Conservation (phyloP, 805 yeast genomes). For the Pichia cabralensis region DNA sequence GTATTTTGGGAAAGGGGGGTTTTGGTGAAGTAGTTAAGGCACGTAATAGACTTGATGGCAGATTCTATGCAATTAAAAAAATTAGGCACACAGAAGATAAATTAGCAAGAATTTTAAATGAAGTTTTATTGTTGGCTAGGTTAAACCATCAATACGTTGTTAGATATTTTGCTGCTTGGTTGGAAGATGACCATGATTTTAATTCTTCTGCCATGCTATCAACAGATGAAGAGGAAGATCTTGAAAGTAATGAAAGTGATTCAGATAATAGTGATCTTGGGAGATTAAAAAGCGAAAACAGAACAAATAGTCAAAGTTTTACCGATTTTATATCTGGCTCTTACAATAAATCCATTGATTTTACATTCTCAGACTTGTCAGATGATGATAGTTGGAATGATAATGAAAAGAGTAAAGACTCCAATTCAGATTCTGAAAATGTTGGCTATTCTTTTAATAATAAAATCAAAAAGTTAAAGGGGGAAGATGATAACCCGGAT, state of each 20-base stretch:
- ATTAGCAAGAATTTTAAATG: constrained; percentile 73
- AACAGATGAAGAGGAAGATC: constrained; percentile 19
- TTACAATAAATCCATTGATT: constrained; percentile 45
- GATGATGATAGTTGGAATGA: constrained; percentile 16
- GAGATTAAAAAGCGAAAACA: constrained; percentile 16
- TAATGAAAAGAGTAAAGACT: constrained; percentile 17
- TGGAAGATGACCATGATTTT: constrained; percentile 53
- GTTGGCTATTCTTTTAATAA: too few relatives aligned
- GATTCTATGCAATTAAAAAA: constrained; percentile 90
- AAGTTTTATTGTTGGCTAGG: constrained; percentile 85
- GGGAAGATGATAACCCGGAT: constrained; percentile 10
- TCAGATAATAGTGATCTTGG: constrained; percentile 1
- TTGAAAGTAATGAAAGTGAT: constrained; percentile 6
- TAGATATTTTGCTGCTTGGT: constrained; percentile 95
- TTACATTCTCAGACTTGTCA: constrained; percentile 35
- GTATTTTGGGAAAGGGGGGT: constrained; percentile 86
- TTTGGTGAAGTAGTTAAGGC: constrained; percentile 99
- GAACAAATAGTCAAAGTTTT: constrained; percentile 27
- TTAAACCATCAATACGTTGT: constrained; percentile 94
- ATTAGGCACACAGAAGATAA: constrained; percentile 75
- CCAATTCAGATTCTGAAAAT: too few relatives aligned
- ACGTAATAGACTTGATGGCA: constrained; percentile 84
- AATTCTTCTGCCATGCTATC: constrained; percentile 20
- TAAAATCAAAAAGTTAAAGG: too few relatives aligned
- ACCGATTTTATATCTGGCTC: constrained; percentile 67